Evolutionary conservation across 1,139 yeast genomes (phyloP), one percentile per base, ranked within the genome.

Genomic region (Scheffersomyces segobiensis): DNA sequence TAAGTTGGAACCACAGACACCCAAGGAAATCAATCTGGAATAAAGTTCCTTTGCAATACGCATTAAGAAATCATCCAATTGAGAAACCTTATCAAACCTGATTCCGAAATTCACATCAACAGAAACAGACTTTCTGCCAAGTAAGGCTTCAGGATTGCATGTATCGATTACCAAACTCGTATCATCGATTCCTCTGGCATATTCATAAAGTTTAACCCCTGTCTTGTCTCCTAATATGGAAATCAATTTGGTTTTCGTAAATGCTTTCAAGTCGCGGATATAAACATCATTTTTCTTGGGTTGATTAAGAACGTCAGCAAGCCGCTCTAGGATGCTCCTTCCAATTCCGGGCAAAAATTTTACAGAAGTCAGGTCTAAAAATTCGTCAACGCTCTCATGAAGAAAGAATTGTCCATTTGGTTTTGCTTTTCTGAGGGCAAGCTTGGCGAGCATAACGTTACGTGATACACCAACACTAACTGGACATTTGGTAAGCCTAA

Each of bases 21-120:
- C 77, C 17, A 85, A 67, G 12, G 79, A 76, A 1, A 73, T 62
- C 55, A 92, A 70, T 57, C 97, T 77, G 0, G 73, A 63, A 57
- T 82, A 75, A 56, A 95, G 69, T 66, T 93, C 97, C 46, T 74
- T 74, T 0, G 89, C 78, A 55, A 93, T 73, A 48, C 85, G 74
- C 53, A 79, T 75, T 20, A 91, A 69, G 67, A 95, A 95, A 3
- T 61, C 67, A 60, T 88, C 93, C 26, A 89, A 84, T 65, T 93
- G 91, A 1, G 72, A 71, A 24, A 82, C 78, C 0, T 76, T 77
- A 39, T 85, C 83, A 61, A 93, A 89, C 55, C 98, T 71, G 0
- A 95, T 90, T 0, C 97, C 98, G 88, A 92, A 95, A 62, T 93
- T 91, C 46, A 95, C 89, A 70, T 95, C 98, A 12, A 92, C 91